Evolutionary conservation across 2,329 filamentous ascomycete genomes (phyloP).

Genomic region (Pezicula rhizophila): DNA sequence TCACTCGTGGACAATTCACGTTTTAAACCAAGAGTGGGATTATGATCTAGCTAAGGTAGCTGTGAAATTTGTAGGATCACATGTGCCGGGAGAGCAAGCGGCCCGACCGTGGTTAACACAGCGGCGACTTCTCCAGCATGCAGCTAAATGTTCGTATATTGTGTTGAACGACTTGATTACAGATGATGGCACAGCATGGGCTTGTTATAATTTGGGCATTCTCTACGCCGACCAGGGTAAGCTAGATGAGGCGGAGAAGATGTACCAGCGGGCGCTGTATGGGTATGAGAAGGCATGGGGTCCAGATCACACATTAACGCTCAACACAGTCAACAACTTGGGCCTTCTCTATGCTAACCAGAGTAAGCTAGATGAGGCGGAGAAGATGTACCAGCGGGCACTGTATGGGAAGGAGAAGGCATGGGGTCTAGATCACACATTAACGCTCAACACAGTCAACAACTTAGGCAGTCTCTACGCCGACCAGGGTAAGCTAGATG

Average conservation of each 20-base stretch:
- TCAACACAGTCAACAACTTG: slow-evolving; percentile 19
- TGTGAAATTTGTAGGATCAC: slow-evolving; percentile 11
- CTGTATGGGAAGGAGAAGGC: slow-evolving; percentile 18
- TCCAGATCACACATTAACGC: slow-evolving; percentile 9
- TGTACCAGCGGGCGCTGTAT: slow-evolving; percentile 13
- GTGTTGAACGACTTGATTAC: slow-evolving; percentile 6
- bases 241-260: slow-evolving; percentile 21
- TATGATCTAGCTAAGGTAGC: slow-evolving; percentile 5
- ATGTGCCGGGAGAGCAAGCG: neutral
- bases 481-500: slow-evolving; percentile 18
- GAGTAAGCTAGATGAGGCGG: slow-evolving; percentile 20
- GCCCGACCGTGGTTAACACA: slow-evolving; percentile 3
- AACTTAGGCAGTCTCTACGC: slow-evolving; percentile 24
- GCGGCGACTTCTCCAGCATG: slow-evolving; percentile 4
- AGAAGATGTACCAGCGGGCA: slow-evolving; percentile 18
- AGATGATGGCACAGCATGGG: slow-evolving; percentile 7
- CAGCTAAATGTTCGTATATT: slow-evolving; percentile 2
- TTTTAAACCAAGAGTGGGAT: slow-evolving; percentile 12
- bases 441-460: slow-evolving; percentile 11
- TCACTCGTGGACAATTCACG: slow-evolving; percentile 15
- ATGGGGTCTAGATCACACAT: slow-evolving; percentile 18
- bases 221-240: slow-evolving; percentile 20
- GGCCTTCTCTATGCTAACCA: slow-evolving; percentile 21
- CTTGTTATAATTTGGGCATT: slow-evolving; percentile 14
- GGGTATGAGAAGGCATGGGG: slow-evolving; percentile 11